Evolutionary conservation across 345 rosid genomes (phyloP), one percentile per base, ranked within the genome.

Genomic region (Trapa bicornis): DNA sequence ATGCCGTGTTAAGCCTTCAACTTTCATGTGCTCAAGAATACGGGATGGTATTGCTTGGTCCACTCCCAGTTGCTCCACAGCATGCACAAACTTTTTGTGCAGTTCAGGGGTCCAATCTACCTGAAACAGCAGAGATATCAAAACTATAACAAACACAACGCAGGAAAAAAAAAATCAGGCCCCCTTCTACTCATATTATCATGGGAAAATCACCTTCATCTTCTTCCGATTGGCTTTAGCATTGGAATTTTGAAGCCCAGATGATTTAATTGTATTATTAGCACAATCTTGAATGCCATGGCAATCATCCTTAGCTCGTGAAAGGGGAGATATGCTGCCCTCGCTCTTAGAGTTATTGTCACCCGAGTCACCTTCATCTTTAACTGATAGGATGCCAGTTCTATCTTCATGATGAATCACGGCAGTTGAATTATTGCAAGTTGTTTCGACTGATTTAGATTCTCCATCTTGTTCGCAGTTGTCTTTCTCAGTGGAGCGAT

Each of bases 41-140:
- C 89, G 78, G 2, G 99, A 94, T 72, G 99, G 99, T 74, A 94
- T 91, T 37, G 97, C 96, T 77, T 89, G 96, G 76, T 94, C 99
- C 15, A 89, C 67, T 1, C 99, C 97, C 22, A 94, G 82, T 71
- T 86, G 86, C 77, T 91, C 97, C 61, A 91, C 99, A 3, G 96
- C 97, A 70, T 81, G 78, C 69, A 89, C 99, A 52, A 94, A 94
- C 66, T 87, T 89, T 79, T 85, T 91, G 78, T 94, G 97, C 74
- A 94, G 84, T 65, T 89, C 96, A n/a, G 86, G 75, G 9, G 95
- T 91, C 99, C 99, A 94, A 72, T 94, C 97, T 38, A 94, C 93
- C 99, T 94, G 79, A 73, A 75, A 66, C 61, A 61, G 69, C 67
- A n/a, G 37, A 22, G 29, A 50, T n/a, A 29, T 45, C 14, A 41